Base-by-base conservation (phyloP, 176 grass and related monocot species). In the Oropetium thomaeum region DNA sequence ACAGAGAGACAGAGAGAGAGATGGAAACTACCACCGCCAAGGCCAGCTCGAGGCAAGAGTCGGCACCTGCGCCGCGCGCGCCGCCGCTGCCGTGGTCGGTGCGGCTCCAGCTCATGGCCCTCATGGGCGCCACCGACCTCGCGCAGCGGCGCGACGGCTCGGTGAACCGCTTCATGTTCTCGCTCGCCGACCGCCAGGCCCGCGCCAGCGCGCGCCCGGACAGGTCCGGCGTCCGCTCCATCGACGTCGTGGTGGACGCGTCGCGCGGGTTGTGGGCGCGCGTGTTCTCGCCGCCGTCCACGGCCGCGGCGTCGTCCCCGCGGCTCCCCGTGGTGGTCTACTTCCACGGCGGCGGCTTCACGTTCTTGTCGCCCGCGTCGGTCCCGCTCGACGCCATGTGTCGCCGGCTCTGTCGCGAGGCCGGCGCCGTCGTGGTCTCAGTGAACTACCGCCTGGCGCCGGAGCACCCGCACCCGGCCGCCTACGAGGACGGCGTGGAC, bases 321-420 rank as follows among this genome's bases (percentile, higher is more conserved):
- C 58, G 73, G 29, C 67, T 81, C 47, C 83, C 90, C 32, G 65
- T 89, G 19, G 3, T 96, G 22, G 75, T 96, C 26, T 79, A 84
- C 77, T 82, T 87, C 84, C 92, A 96, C 76, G 86, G 92, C 37
- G 86, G 92, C 33, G 92, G 81, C 15, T 96, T 92, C 89, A 33
- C 40, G 31, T 58, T 87, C 69, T 30, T 88, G 54, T 89, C 89
- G 8, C 28, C 89, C 0, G 73, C 89, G 0, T 84, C 82, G 23
- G 0, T 51, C 47, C 12, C 61, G n/a, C 63, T 82, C 38, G 87
- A 94, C 66, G 73, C 29, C 20, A 67, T 81, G 34, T 75, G 85
- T 88, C 82, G 79, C 53, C 71, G 79, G 14, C 10, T 94, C 74
- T 88, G 88, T 74, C 49, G 20, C 75, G 41, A 76, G 39, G 71